Evolutionary conservation across 164 flowering plant genomes (phyloP), one percentile per base, ranked within the genome.

Genomic region (Platanus orientalis): DNA sequence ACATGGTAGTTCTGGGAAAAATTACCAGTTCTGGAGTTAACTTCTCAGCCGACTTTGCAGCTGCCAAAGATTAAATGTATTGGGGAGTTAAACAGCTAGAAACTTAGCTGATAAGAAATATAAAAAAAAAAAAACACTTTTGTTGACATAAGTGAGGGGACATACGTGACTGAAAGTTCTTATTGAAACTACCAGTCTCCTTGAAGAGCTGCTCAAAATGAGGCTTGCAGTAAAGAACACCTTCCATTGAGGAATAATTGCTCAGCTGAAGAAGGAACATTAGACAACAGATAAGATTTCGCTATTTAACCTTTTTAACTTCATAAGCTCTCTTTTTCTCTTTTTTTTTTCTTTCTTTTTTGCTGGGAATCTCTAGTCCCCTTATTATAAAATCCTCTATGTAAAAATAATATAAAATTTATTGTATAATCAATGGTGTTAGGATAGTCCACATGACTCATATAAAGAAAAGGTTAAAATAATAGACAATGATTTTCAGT

Each of bases 201-300:
- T 88, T 93, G 79, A 90, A 90, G 63, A 90, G 94, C 79, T 89
- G 97, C 73, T 90, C 96, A 74, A 83, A 93, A 70, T 93, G 98
- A 76, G 98, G 97, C 73, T 89, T 93, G 73, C 98, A 93, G 76
- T 93, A 93, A 24, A 89, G 76, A 56, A 89, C 91, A 57, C 97
- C 97, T 73, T 93, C 97, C 87, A 90, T 87, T 12, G 98, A 93
- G 25, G 96, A 87, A 69, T 80, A 93, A 63, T 75, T 93, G 81
- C 96, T 80, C 78, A 93, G 79, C 98, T 90, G 88, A 55, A 70
- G 57, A 52, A 54, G 26, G 14, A 57, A 26, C 14, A 52, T 53
- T 14, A 60, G 58, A 42, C 10, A 42, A 16, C 20, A 52, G 20
- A 21, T 52, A 20, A 21, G 32, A 24, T 17, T 50, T 48, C 6